These are phyloP conservation scores for Linnemannia zychae DNA, from an alignment of 192 early-diverging fungal species.

Conservation along the genomic window DNA sequence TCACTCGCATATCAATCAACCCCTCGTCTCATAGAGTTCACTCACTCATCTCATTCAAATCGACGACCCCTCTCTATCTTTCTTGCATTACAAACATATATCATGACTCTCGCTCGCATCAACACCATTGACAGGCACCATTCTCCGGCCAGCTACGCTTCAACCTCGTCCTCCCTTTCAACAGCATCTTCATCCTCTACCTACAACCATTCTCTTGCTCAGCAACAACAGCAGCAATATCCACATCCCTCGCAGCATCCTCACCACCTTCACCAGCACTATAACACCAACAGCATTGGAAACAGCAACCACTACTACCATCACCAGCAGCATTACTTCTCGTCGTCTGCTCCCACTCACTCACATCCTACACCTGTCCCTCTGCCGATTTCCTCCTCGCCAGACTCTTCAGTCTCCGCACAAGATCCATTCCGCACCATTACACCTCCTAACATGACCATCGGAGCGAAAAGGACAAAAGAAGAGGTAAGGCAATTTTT, in stretches of 20 bases:
- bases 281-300: no score
- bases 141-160: not conserved
- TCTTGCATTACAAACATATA: not conserved
- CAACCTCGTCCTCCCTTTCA: slow-evolving; percentile 1
- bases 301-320: not conserved
- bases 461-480: slow-evolving; percentile 14
- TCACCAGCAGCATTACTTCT: not conserved
- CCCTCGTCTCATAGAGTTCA: not conserved
- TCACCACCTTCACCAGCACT: not conserved
- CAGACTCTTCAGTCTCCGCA: slow-evolving; percentile 6
- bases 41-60: not conserved
- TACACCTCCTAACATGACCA: not conserved
- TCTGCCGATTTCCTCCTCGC: not conserved
- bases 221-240: not conserved
- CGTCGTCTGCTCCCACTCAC: slow-evolving; percentile 8
- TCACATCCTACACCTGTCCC: not conserved
- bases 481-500: slow-evolving; percentile 14
- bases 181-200: not conserved
- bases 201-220: not conserved
- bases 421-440: slow-evolving; percentile 6
- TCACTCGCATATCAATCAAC: not conserved
- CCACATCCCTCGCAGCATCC: slow-evolving; percentile 1
- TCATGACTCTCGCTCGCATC: slow-evolving; percentile 9
- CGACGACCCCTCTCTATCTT: not conserved
- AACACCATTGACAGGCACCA: slow-evolving; percentile 9